A percentile compares a stretch with the other conserved stretches of the same genome.
phyloP scores from a whole-genome alignment of 352 stramenopile genomes.

The Globisporangium paddicum region DNA sequence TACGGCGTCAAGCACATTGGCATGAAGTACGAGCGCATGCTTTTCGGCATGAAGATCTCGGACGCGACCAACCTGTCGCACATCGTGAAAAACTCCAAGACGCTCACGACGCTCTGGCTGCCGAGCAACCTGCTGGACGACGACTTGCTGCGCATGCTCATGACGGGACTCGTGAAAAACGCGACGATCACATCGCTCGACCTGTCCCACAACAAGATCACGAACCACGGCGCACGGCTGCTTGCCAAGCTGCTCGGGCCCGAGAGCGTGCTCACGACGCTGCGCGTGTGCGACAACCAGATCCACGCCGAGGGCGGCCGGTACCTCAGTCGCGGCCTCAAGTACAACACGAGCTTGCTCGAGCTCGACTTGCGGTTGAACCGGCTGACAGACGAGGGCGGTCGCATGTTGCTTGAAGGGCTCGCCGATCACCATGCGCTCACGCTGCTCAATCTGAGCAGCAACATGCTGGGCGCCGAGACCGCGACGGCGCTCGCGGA shows the following conservation, averaged over 20 bases:
- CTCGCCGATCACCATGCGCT: conserved; percentile 63
- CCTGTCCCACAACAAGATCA: conserved; percentile 95
- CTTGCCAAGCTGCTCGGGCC: conserved; percentile 88
- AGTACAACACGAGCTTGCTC: conserved; percentile 86
- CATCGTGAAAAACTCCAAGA: conserved; percentile 75
- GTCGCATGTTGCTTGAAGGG: conserved; percentile 85
- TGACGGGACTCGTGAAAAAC: conserved; percentile 92
- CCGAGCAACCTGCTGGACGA: conserved; percentile 91
- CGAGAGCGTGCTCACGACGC: conserved; percentile 85
- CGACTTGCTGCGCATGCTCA: conserved; percentile 91
- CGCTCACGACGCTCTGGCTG: conserved; percentile 87
- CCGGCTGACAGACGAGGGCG: conserved; percentile 88
- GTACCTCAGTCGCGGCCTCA: conserved; percentile 89
- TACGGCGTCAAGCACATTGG: conserved; percentile 90
- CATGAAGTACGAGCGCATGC: conserved; percentile 94
- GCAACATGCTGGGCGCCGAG: conserved; percentile 75
- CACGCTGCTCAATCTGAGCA: conserved; percentile 79
- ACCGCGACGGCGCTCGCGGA: conserved; percentile 60
- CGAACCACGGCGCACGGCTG: conserved; percentile 88
- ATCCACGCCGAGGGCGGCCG: conserved; percentile 90
- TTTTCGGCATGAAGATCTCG: conserved; percentile 95
- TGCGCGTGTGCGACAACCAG: conserved; percentile 92
- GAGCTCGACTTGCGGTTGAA: conserved; percentile 92
- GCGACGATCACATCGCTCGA: conserved; percentile 91
- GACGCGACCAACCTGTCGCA: conserved; percentile 89